phyloP scores from a whole-genome alignment of 75 land plant species.

The Cryptomeria japonica region DNA sequence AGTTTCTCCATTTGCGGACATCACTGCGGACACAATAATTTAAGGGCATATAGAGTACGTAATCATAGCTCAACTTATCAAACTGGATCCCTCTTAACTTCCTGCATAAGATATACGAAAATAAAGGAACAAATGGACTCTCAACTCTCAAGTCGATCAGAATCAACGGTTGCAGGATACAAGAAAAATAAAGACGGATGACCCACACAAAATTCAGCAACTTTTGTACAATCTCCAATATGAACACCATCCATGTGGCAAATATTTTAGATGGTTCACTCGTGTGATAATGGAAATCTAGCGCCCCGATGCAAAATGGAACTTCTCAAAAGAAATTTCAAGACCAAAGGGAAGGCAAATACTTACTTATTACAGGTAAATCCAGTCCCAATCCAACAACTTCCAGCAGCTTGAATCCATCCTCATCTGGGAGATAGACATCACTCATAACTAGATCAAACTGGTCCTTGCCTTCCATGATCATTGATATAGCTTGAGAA shows the following conservation, averaged over 20 bases:
- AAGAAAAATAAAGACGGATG: neutral
- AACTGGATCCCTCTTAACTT: conserved; percentile 10
- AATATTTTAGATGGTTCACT: neutral
- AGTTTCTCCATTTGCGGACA: conserved; percentile 50
- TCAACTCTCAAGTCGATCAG: neutral
- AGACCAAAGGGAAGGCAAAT: neutral
- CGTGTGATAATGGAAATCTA: neutral
- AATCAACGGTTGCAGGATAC: neutral
- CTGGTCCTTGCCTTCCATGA: conserved; percentile 11
- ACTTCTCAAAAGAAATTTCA: neutral
- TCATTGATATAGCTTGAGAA: conserved; percentile 19
- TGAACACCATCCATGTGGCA: neutral
- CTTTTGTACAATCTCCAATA: neutral
- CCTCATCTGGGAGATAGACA: conserved; percentile 31
- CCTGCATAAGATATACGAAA: conserved; percentile 3
- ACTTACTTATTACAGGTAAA: conserved; percentile 59
- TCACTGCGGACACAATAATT: conserved; percentile 30
- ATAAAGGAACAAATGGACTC: neutral
- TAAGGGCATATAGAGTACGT: conserved; percentile 6
- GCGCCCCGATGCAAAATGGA: neutral
- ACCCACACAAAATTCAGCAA: neutral
- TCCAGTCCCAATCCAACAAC: conserved; percentile 43
- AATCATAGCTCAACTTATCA: conserved; percentile 8
- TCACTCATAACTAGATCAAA: conserved; percentile 34
- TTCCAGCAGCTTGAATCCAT: conserved; percentile 56